Base-by-base conservation (phyloP, 1,284 basidiomycete genomes). In the Heterobasidion occidentale region DNA sequence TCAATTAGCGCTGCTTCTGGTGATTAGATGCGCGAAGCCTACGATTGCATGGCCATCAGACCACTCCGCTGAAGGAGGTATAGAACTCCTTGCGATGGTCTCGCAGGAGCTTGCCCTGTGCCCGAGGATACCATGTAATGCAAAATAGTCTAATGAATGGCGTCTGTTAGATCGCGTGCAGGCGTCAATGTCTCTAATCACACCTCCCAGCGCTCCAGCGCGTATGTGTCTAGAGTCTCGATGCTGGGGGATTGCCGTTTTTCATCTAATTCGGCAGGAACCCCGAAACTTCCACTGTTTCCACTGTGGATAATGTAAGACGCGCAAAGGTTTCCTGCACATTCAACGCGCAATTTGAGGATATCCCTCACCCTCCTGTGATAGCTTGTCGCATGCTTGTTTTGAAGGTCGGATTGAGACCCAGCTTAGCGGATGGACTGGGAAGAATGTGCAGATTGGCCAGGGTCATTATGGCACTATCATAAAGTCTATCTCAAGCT, bases 71-170 rank as follows among this genome's bases (percentile, higher is more conserved):
- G 79, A 3, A 99, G 77, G 12, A 98, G 79, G 65, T 86, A 90
- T 15, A 97, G 74, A 9, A 98, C 94, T 44, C 85, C 86, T 66
- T 86, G 76, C 44, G 93, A 85, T 51, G 92, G 90, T 62, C 80
- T 81, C n/a, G 83, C 73, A 56, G 79, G 80, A 61, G 77, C 72
- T 67, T 84, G 81, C 46, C 81, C 81, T 55, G 83, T 90, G 8
- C 90, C 90, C 34, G 93, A 95, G 2, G 94, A 95, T 1, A 99
- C 97, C 95, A 99, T 98, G 70, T 92, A 99, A 71, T 98, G 95
- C 53, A 98, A 78, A 63, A 99, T 97, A 0, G 92, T 93, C 92
- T 93, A 62, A 49, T 51, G 50, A 46, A 20, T 19, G 57, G 38
- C 56, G 56, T 6, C 27, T 6, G 27, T 27, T 42, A 20, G 27